Evolutionary conservation across 148 eudicot genomes (phyloP).

Genomic region (Silene uniflora): DNA sequence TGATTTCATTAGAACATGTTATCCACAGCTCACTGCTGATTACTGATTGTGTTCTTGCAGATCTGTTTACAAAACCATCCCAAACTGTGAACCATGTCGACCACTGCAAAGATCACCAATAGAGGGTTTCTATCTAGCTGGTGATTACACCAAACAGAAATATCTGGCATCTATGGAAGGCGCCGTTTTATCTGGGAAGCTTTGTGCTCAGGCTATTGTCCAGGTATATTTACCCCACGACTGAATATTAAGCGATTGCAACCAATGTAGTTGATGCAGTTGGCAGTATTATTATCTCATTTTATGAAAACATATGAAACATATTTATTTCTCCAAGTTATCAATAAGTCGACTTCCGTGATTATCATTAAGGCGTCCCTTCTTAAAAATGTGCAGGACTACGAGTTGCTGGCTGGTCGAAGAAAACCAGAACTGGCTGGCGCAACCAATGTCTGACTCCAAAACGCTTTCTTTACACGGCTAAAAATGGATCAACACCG

Average conservation of each 20-base stretch:
- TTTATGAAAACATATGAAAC: no score
- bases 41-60: slow-evolving; percentile 31
- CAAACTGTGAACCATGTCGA: slow-evolving; percentile 87
- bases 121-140: slow-evolving; percentile 90
- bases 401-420: slow-evolving; percentile 42
- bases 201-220: slow-evolving; percentile 95
- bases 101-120: slow-evolving; percentile 91
- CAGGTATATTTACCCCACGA: slow-evolving; percentile 42
- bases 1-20: not conserved
- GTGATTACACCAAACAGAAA: slow-evolving; percentile 97
- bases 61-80: slow-evolving; percentile 94
- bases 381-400: slow-evolving; percentile 52
- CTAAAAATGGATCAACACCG: not conserved
- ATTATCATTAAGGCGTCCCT: not conserved
- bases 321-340: not conserved
- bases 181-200: slow-evolving; percentile 93
- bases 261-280: not conserved
- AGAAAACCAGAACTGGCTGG: slow-evolving; percentile 44
- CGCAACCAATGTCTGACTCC: slow-evolving; percentile 39
- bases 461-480: not conserved
- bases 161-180: slow-evolving; percentile 99
- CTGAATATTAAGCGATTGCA: not conserved
- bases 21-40: not conserved
- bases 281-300: no score
- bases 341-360: not conserved